Base-by-base conservation (phyloP, 805 yeast species). In the Starmerella kuoi region DNA sequence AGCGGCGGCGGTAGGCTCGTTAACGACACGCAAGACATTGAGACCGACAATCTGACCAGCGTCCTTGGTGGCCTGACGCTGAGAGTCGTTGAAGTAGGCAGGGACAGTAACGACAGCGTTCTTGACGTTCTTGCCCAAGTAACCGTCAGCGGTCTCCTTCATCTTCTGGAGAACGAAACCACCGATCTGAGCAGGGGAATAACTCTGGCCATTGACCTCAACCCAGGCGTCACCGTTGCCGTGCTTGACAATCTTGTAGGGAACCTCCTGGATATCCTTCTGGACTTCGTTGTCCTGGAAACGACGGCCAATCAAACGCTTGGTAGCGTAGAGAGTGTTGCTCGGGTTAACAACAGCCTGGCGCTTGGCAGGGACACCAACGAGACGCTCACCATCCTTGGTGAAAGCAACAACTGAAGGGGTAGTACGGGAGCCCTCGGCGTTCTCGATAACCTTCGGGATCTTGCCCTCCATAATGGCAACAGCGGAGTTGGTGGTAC, bases 1-100 rank as follows among this genome's bases (percentile, higher is more conserved):
- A 50, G 95, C 95, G 51, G 95, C 91, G 50, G 91, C 91, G 51
- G 91, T 80, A 58, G 93, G 93, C 72, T 81, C 93, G 70, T 81
- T 81, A 52, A 81, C 91, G 51, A 81, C 93, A 68, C 93, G 76
- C 60, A 83, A 73, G 53, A 81, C 87, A 68, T 85, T 85, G 61
- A 86, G 72, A 48, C 95, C 95, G 55, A 85, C 95, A 68, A 86
- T 86, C 66, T 85, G 88, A 73, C 96, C 96, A 41, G 96, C 95
- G 65, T 86, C 94, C 72, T 86, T 86, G 63, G 93, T 81, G 54
- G 93, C 93, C 68, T 82, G 93, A 67, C 93, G 77, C 70, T 81
- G 93, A 51, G 93, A 82, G 64, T 81, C 93, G 67, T 81, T 81
- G 72, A 81, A 81, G 68, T 81, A 81, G 49, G 93, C 93, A 50